These are phyloP conservation scores for Pestalotiopsis sp. DNA, from an alignment of 2,329 filamentous ascomycete species.

Conservation along the genomic window DNA sequence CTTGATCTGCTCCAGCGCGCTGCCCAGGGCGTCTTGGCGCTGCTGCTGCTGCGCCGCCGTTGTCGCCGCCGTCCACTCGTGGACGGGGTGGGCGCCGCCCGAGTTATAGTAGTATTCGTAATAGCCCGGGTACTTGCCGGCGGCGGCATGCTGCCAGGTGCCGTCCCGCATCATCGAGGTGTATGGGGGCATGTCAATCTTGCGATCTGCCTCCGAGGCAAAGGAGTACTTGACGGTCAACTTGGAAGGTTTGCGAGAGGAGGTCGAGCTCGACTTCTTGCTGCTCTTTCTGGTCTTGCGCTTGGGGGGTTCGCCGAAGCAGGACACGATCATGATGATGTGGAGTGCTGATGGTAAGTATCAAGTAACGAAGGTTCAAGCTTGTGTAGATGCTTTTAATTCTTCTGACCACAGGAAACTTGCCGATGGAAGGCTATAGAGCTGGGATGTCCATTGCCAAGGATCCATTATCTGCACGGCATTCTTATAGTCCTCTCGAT, in stretches of 20 bases:
- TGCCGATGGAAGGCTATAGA: no score
- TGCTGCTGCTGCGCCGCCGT: background rate
- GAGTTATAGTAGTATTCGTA: background rate
- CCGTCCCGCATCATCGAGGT: background rate
- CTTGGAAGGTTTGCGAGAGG: background rate
- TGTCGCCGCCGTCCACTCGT: background rate
- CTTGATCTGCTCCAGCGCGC: background rate
- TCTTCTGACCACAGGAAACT: background rate
- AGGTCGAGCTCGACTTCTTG: background rate
- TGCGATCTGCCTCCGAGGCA: background rate
- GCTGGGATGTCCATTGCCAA: no score
- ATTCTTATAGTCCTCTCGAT: background rate
- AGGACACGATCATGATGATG: constrained; percentile 1
- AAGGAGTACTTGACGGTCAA: background rate
- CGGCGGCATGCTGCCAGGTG: background rate
- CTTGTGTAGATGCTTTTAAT: background rate
- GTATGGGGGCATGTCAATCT: background rate
- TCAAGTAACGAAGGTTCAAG: background rate
- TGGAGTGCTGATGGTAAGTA: background rate
- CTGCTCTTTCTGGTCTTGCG: background rate
- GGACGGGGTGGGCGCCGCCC: background rate
- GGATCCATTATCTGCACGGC: background rate
- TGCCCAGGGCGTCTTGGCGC: background rate
- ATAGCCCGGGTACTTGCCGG: background rate
- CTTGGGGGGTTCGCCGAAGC: constrained; percentile 5